These are phyloP conservation scores for Xerocomellus dryophilus DNA, from an alignment of 768 basidiomycete genomes.

Conservation along the genomic window DNA sequence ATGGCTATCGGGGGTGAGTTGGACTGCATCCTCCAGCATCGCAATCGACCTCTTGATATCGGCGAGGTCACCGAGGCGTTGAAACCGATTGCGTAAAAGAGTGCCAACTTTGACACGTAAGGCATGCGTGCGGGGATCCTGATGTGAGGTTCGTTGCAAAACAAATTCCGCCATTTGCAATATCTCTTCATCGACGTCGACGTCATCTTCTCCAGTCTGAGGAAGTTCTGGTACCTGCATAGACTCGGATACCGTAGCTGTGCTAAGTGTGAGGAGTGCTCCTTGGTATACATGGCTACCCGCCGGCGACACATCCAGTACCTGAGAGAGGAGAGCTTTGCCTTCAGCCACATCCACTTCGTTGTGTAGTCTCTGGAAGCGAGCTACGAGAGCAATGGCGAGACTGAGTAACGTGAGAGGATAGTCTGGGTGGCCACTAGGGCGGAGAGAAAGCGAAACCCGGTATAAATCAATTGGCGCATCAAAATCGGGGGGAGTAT, in stretches of 20 bases:
- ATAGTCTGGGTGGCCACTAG: conserved; percentile 1
- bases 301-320: neutral
- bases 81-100: neutral
- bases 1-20: neutral
- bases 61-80: neutral
- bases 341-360: conserved; percentile 9
- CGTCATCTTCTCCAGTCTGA: neutral
- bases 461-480: neutral
- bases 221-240: neutral
- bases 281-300: neutral
- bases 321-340: neutral
- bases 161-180: too few species aligned
- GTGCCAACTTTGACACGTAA: neutral
- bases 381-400: neutral
- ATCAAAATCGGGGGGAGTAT: neutral
- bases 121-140: neutral
- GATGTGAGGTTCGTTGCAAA: too few species aligned
- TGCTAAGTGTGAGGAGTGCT: neutral
- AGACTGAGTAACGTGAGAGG: neutral
- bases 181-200: too few species aligned
- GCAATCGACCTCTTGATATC: neutral
- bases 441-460: neutral
- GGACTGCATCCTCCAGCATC: neutral
- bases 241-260: neutral
- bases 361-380: conserved; percentile 4